Percentiles rank a stretch among this genome's conserved stretches.
Conservation (phyloP, 73 alveolate genomes). For the Paramecium octaurelia region DNA sequence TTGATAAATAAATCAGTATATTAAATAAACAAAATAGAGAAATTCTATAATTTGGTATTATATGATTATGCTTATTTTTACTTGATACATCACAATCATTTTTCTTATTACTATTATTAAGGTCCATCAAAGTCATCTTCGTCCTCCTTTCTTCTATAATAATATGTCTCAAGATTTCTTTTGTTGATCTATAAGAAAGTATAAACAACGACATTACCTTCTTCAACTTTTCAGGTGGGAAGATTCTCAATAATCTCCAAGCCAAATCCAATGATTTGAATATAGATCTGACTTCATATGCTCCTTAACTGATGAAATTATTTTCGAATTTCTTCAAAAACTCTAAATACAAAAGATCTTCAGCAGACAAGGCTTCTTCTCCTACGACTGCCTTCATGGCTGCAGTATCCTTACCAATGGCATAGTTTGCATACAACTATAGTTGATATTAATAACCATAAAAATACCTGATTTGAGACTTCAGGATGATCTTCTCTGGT, state of each 20-base stretch:
- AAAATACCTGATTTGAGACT: conserved; percentile 85
- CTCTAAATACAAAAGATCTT: conserved; percentile 89
- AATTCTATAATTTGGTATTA: not conserved
- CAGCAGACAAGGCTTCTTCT: conserved; percentile 97
- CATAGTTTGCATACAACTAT: conserved; percentile 99
- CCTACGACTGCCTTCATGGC: conserved; percentile 99
- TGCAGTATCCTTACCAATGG: conserved; percentile 99
- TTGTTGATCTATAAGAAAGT: conserved; percentile 64
- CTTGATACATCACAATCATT: not conserved
- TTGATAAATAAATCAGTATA: conserved; percentile 50
- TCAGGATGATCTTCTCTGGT: conserved; percentile 99
- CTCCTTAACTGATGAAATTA: conserved; percentile 92
- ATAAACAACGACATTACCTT: not conserved
- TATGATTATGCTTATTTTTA: not conserved
- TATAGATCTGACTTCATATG: conserved; percentile 93
- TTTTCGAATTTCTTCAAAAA: conserved; percentile 95
- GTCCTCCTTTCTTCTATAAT: conserved; percentile 79
- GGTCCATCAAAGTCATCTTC: conserved; percentile 52
- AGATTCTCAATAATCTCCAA: conserved; percentile 96
- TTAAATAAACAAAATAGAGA: not conserved
- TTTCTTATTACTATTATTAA: not conserved
- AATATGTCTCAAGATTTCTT: conserved; percentile 66
- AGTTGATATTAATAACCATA: not conserved
- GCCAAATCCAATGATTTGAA: conserved; percentile 94
- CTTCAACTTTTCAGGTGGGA: conserved; percentile 96